These are phyloP conservation scores for Neolecta irregularis DNA, from an alignment of 1,139 yeast species.

Conservation along the genomic window DNA sequence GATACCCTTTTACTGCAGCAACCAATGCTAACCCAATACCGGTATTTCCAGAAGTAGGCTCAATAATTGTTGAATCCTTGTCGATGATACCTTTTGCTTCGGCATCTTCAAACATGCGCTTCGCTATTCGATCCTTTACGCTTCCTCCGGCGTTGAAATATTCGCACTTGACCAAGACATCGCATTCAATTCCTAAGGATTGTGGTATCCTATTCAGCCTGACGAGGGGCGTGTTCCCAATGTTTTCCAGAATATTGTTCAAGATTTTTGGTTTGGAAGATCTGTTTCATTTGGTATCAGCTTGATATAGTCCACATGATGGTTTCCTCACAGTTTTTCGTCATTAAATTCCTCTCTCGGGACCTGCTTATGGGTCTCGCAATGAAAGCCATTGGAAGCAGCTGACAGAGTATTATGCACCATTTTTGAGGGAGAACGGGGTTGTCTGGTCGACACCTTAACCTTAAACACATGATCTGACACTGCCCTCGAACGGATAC, in stretches of 20 bases:
- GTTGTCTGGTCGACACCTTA: no score
- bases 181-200: slow-evolving; percentile 56
- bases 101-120: slow-evolving; percentile 66
- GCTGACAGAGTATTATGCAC: no score
- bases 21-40: slow-evolving; percentile 81
- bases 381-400: no score
- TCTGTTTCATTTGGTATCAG: no score
- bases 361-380: no score
- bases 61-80: slow-evolving; percentile 76
- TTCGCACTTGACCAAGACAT: slow-evolving; percentile 15
- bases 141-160: slow-evolving; percentile 15
- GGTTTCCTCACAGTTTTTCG: no score
- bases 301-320: no score
- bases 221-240: slow-evolving; percentile 75
- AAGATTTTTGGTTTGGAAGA: slow-evolving; percentile 15
- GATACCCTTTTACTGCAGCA: slow-evolving; percentile 76
- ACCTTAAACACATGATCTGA: no score
- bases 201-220: slow-evolving; percentile 63
- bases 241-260: slow-evolving; percentile 37
- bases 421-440: no score
- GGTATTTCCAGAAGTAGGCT: slow-evolving; percentile 44
- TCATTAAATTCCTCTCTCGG: no score
- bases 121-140: slow-evolving; percentile 28
- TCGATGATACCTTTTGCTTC: slow-evolving; percentile 64
- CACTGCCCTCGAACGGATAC: no score